Percentiles rank a stretch among this genome's conserved stretches.
These are phyloP conservation scores for Acer yangbiense DNA, from an alignment of 345 rosid genomes.

Conservation along the genomic window DNA sequence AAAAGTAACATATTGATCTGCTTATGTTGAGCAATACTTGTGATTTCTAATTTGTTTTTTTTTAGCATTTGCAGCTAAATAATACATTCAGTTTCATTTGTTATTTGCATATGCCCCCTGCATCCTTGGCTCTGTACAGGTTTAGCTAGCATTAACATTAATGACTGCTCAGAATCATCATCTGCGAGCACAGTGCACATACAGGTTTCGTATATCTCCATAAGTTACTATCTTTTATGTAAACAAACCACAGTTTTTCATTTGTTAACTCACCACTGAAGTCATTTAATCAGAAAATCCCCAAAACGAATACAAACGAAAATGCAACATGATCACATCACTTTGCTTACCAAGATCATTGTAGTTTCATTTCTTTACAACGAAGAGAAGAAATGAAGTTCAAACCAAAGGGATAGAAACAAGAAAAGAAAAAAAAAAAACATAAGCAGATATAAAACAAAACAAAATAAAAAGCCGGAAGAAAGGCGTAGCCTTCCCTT, in stretches of 20 bases:
- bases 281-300: background rate
- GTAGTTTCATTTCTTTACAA: background rate
- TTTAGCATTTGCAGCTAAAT: no score
- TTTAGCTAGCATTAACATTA: no score
- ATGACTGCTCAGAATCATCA: no score
- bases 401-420: background rate
- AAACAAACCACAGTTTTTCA: background rate
- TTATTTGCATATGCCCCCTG: no score
- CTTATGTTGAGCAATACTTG: no score
- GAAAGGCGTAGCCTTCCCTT: slow-evolving; percentile 34
- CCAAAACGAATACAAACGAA: background rate
- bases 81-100: no score
- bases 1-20: no score
- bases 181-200: no score
- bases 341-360: background rate
- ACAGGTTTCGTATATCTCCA: no score
- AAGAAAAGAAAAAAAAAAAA: background rate
- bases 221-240: background rate
- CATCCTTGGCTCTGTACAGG: no score
- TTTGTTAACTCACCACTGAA: background rate
- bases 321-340: background rate
- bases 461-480: slow-evolving; percentile 16
- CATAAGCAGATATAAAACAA: background rate
- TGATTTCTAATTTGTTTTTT: no score
- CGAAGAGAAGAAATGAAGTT: background rate